phyloP scores from a whole-genome alignment of 2,329 filamentous ascomycete species.

The Sarocladium oryzae region DNA sequence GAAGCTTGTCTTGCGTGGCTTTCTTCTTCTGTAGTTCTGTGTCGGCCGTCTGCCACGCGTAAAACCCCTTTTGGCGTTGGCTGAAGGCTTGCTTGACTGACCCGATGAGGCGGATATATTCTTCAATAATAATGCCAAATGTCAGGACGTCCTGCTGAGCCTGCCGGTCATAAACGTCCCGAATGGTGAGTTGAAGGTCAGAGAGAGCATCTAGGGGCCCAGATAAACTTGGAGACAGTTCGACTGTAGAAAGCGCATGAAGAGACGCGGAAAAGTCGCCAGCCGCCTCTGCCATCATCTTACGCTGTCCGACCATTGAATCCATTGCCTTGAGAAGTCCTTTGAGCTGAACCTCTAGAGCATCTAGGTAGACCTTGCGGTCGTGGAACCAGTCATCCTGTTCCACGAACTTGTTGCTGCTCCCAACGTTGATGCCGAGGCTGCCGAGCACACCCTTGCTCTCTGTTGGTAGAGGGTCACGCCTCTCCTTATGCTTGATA shows the following conservation, averaged over 20 bases:
- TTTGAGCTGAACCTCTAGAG: constrained; percentile 85
- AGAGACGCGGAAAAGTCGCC: constrained; percentile 89
- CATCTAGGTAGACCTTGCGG: constrained; percentile 88
- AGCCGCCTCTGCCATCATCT: constrained; percentile 87
- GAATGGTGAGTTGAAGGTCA: constrained; percentile 87
- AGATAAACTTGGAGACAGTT: constrained; percentile 82
- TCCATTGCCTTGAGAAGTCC: constrained; percentile 90
- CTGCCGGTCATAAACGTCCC: constrained; percentile 92
- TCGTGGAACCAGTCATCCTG: constrained; percentile 99
- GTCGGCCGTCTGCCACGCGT: constrained; percentile 89
- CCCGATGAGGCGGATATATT: constrained; percentile 94
- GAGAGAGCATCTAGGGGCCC: constrained; percentile 86
- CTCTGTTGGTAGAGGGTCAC: constrained; percentile 78
- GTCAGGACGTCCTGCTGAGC: constrained; percentile 96
- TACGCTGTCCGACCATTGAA: constrained; percentile 83
- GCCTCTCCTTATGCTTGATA: constrained; percentile 94
- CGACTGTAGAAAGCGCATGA: constrained; percentile 87
- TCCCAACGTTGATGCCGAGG: constrained; percentile 71
- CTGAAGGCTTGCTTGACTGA: constrained; percentile 90
- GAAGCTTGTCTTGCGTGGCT: constrained; percentile 83
- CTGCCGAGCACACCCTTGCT: constrained; percentile 91
- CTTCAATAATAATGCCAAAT: constrained; percentile 93
- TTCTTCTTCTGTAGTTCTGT: constrained; percentile 87
- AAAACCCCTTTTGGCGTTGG: constrained; percentile 91
- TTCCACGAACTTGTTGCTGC: constrained; percentile 85